These are phyloP conservation scores for Gillenia trifoliata DNA, from an alignment of 306 rosid genomes.

Conservation along the genomic window DNA sequence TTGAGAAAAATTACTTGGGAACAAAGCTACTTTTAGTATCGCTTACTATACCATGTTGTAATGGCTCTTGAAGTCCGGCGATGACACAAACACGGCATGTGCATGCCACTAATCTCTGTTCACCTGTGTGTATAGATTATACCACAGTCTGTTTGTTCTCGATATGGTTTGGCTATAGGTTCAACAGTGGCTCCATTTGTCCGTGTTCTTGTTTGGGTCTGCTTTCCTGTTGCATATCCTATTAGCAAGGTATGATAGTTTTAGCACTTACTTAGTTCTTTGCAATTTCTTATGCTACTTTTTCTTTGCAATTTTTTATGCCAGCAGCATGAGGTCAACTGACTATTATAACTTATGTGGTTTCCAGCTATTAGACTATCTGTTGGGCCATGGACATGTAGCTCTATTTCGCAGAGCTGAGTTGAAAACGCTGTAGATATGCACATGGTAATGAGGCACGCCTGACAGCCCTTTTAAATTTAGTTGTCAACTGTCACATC, in stretches of 20 bases:
- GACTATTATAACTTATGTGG: conserved; percentile 16
- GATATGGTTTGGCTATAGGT: conserved; percentile 85
- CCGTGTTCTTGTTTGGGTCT: conserved; percentile 79
- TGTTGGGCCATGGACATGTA: conserved; percentile 70
- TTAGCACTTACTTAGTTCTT: background rate
- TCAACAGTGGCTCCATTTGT: conserved; percentile 79
- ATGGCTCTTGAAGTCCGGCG: too few relatives aligned
- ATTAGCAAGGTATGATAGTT: conserved; percentile 70
- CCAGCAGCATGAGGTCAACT: background rate
- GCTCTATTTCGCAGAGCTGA: conserved; percentile 97
- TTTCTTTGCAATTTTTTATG: conserved; percentile 4
- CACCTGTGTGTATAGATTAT: conserved; percentile 51
- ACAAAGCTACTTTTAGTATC: background rate
- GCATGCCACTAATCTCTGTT: conserved; percentile 27
- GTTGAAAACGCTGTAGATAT: conserved; percentile 84
- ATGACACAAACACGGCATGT: background rate
- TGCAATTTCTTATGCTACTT: too few relatives aligned
- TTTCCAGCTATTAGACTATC: conserved; percentile 70
- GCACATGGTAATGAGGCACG: conserved; percentile 93
- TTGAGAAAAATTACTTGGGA: background rate
- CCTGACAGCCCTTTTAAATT: conserved; percentile 4
- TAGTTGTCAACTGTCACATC: background rate
- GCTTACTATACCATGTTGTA: background rate
- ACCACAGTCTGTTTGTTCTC: conserved; percentile 86
- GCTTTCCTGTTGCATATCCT: conserved; percentile 85